phyloP scores from a whole-genome alignment of 306 rosid species.

The Vigna reflexopilosa region DNA sequence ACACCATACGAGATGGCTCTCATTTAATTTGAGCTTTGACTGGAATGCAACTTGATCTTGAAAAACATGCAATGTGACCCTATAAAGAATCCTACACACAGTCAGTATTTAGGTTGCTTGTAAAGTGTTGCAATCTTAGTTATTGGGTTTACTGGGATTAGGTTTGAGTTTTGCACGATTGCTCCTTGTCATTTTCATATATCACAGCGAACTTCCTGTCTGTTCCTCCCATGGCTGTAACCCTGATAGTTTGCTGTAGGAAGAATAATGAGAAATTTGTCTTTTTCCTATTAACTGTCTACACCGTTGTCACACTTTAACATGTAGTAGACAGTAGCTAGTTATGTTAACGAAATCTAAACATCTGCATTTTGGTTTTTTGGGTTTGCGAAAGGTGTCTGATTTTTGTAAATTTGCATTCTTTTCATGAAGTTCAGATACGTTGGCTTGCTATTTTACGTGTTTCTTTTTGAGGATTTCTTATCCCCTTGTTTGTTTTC shows the following conservation, averaged over 20 bases:
- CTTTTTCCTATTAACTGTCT: neutral
- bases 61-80: constrained; percentile 16
- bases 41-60: neutral
- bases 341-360: constrained; percentile 17
- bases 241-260: constrained; percentile 5
- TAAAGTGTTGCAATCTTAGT: constrained; percentile 27
- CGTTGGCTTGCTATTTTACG: neutral
- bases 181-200: neutral
- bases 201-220: constrained; percentile 10
- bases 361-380: neutral
- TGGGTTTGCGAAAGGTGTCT: neutral
- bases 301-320: constrained; percentile 1
- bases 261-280: neutral
- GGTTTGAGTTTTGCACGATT: constrained; percentile 1
- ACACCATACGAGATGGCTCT: constrained; percentile 5
- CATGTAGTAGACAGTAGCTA: neutral
- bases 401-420: constrained; percentile 3
- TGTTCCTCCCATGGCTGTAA: neutral
- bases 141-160: constrained; percentile 14
- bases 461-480: neutral
- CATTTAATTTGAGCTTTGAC: neutral
- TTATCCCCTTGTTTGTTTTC: neutral
- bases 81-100: constrained; percentile 3
- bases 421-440: neutral
- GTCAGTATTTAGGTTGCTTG: constrained; percentile 24